Conservation (phyloP, 2,329 filamentous ascomycete genomes). For the Grosmannia serpens region DNA sequence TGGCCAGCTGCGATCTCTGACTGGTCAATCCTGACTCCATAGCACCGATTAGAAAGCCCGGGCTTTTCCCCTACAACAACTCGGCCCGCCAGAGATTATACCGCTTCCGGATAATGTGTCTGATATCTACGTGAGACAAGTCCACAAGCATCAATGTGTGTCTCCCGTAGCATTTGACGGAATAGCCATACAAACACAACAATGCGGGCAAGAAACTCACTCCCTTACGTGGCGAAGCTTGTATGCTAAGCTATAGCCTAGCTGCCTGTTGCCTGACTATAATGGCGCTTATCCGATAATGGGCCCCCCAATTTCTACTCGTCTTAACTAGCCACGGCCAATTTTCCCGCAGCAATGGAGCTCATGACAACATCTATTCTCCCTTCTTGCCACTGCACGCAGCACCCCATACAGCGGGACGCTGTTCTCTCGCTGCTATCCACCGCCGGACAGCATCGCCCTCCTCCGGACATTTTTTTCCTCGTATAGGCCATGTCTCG, state of each 20-base stretch:
- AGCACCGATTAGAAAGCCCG: neutral
- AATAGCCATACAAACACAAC: neutral
- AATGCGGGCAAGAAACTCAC: neutral
- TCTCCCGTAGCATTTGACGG: neutral
- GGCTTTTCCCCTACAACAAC: neutral
- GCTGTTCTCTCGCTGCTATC: neutral
- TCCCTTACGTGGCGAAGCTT: neutral
- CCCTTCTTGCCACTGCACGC: neutral
- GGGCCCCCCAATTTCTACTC: neutral
- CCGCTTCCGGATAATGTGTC: neutral
- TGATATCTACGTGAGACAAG: neutral
- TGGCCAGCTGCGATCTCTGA: slow-evolving; percentile 7
- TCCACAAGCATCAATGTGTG: neutral
- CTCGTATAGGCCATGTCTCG: neutral
- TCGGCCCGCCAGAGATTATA: neutral
- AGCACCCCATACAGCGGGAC: neutral
- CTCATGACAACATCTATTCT: neutral
- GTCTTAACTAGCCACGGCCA: neutral
- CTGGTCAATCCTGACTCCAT: slow-evolving; percentile 4
- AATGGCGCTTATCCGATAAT: neutral
- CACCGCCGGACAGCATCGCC: neutral
- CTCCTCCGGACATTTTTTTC: neutral
- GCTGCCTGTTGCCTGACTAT: neutral
- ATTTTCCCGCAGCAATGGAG: neutral
- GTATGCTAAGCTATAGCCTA: neutral